Conservation (phyloP, 352 stramenopile genomes). For the Pythium chondricola region DNA sequence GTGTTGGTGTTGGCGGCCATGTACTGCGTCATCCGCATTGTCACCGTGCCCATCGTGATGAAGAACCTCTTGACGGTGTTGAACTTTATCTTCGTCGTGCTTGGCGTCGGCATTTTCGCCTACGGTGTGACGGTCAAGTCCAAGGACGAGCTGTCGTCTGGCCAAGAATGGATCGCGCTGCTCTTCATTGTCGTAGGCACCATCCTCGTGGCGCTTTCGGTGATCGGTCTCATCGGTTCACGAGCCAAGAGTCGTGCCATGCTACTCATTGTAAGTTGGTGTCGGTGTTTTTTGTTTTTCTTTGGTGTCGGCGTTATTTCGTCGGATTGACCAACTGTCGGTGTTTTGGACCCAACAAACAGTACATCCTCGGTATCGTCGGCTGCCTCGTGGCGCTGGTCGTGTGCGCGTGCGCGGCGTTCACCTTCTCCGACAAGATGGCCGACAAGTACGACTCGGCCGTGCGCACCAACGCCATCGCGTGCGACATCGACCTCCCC, state of each 20-base stretch:
- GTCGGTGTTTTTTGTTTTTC: not conserved
- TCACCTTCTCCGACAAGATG: constrained; percentile 57
- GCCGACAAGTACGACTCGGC: constrained; percentile 36
- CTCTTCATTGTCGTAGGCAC: constrained; percentile 72
- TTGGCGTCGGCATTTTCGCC: constrained; percentile 48
- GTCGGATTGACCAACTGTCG: not conserved
- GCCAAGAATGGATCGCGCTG: constrained; percentile 69
- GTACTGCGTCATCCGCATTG: constrained; percentile 79
- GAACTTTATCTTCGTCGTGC: constrained; percentile 60
- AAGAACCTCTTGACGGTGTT: constrained; percentile 74
- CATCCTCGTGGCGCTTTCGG: constrained; percentile 51
- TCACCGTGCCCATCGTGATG: constrained; percentile 85
- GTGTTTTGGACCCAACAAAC: not conserved
- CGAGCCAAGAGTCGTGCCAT: constrained; percentile 69
- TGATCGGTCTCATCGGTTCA: constrained; percentile 61
- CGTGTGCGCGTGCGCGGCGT: constrained; percentile 55
- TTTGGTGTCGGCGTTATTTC: constrained; percentile 1
- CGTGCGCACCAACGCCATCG: constrained; percentile 25
- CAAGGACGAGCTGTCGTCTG: constrained; percentile 57
- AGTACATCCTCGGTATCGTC: constrained; percentile 74
- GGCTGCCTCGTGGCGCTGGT: constrained; percentile 53
- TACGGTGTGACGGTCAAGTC: constrained; percentile 54
- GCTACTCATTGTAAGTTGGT: constrained; percentile 70
- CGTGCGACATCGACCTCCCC: constrained; percentile 56
- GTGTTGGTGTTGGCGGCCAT: constrained; percentile 45